A percentile compares a stretch with the other conserved stretches of the same genome.
Conservation (phyloP, 1,284 basidiomycete genomes). For the Microbotryum violaceum region DNA sequence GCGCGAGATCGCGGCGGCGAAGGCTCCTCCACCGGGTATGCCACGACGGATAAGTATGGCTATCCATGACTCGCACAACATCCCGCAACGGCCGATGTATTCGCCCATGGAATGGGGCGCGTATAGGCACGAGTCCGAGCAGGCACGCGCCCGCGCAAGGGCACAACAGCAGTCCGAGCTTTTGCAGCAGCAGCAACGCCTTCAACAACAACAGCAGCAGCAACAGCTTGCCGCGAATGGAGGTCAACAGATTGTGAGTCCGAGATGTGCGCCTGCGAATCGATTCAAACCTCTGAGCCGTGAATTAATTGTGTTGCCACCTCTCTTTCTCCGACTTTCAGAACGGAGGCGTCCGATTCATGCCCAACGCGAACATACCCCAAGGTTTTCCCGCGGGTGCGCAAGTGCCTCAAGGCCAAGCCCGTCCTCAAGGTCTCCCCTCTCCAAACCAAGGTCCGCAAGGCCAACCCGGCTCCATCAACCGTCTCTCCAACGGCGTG, state of each 20-base stretch:
- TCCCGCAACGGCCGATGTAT: slow-evolving; percentile 28
- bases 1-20: slow-evolving; percentile 49
- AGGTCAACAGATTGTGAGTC: not conserved
- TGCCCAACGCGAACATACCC: too few species aligned
- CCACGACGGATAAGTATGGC: slow-evolving; percentile 34
- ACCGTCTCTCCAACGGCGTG: not conserved
- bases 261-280: not conserved
- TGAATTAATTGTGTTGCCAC: too few species aligned
- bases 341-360: too few species aligned
- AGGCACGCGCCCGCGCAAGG: slow-evolving; percentile 25
- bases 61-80: slow-evolving; percentile 36
- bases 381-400: too few species aligned
- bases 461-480: not conserved
- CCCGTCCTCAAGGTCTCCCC: not conserved
- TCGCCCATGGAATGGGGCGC: slow-evolving; percentile 30
- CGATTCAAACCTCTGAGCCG: not conserved
- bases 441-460: not conserved
- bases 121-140: slow-evolving; percentile 32
- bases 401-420: too few species aligned
- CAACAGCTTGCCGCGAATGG: slow-evolving; percentile 7
- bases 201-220: slow-evolving; percentile 5
- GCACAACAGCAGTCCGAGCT: slow-evolving; percentile 28
- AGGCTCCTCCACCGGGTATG: slow-evolving; percentile 23
- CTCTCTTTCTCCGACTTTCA: too few species aligned
- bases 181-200: slow-evolving; percentile 10